Base-by-base conservation (phyloP, 495 filamentous ascomycete species). In the Rusavskia elegans region DNA sequence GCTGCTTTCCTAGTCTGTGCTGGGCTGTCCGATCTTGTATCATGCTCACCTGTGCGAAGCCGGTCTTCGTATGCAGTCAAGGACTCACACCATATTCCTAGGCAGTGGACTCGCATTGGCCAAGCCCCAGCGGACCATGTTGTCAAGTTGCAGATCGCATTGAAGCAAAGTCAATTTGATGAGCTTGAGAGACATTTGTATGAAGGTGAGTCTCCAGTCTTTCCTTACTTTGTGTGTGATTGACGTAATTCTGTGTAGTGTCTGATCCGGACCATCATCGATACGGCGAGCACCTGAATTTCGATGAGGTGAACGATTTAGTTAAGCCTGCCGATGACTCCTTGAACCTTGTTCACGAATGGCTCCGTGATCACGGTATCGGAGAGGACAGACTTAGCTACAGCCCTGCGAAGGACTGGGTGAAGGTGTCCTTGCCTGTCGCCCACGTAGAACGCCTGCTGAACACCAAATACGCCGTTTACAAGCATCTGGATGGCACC, bases 21-120 rank as follows among this genome's bases (percentile, higher is more conserved):
- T 29, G 21, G 17, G 1, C 8, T 23, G 8, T 25, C 20, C 6
- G 14, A 3, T 27, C 20, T 46, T 29, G 16, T 46, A 2, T 16
- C 19, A 8, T 46, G 32, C 25, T 50, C 51, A 3, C 55, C 58
- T 17, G 8, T 55, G 6, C 52, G 30, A 29, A 20, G 45, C 38
- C 58, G 58, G 38, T 51, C 49, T 14, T 37, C 51, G 3, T 79
- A 79, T 57, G 65, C 61, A 14, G 66, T 79, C 45, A 80, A 78
- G 59, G 77, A 79, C 36, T 57, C 64, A 25, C 74, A 78, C 52
- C 51, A 58, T 51, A 69, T 72, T 9, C 76, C 77, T 19, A 58
- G 57, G 27, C 61, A 61, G 51, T 80, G 76, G 76, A 64, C 51
- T 14, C 57, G 63, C n/a, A 54, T 70, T 25, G 66, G 66, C 50